Conservation (phyloP, 106 monocot genomes). For the Xerophyta viscosa region DNA sequence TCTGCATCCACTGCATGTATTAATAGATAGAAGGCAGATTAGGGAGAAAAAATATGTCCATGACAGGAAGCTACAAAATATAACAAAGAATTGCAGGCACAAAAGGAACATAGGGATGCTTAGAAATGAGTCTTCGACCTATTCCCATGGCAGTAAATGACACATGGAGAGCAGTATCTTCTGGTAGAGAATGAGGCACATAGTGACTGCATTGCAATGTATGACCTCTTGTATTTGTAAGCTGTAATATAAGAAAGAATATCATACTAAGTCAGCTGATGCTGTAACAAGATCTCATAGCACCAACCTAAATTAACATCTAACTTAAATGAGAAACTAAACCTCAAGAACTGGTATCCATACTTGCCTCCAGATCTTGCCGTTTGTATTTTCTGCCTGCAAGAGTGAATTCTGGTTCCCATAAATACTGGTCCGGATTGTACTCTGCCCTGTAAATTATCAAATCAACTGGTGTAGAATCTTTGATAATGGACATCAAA, state of each 20-base stretch:
- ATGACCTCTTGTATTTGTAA: constrained; percentile 79
- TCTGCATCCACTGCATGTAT: constrained; percentile 65
- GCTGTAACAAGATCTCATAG: not conserved
- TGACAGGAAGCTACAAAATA: not conserved
- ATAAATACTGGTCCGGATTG: constrained; percentile 89
- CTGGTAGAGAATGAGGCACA: constrained; percentile 50
- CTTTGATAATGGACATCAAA: too few species aligned
- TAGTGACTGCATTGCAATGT: constrained; percentile 91
- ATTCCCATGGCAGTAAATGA: constrained; percentile 98
- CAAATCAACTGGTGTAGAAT: constrained; percentile 11
- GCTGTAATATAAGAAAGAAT: constrained; percentile 39
- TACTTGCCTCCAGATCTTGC: constrained; percentile 99
- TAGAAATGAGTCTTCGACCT: constrained; percentile 34
- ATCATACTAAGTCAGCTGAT: not conserved
- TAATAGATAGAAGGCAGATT: not conserved
- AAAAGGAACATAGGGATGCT: constrained; percentile 3
- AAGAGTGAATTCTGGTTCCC: constrained; percentile 96
- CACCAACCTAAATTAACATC: too few species aligned
- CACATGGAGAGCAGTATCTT: constrained; percentile 80
- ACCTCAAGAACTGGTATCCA: constrained; percentile 41
- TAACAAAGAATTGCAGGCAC: not conserved
- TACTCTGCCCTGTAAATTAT: constrained; percentile 83
- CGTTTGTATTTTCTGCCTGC: constrained; percentile 95
- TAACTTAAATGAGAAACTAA: constrained; percentile 34
- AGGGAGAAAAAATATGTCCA: not conserved